Percentiles rank a stretch among this genome's conserved stretches.
Evolutionary conservation across 352 stramenopile genomes (phyloP).

Genomic region (Aphanomyces euteiches): DNA sequence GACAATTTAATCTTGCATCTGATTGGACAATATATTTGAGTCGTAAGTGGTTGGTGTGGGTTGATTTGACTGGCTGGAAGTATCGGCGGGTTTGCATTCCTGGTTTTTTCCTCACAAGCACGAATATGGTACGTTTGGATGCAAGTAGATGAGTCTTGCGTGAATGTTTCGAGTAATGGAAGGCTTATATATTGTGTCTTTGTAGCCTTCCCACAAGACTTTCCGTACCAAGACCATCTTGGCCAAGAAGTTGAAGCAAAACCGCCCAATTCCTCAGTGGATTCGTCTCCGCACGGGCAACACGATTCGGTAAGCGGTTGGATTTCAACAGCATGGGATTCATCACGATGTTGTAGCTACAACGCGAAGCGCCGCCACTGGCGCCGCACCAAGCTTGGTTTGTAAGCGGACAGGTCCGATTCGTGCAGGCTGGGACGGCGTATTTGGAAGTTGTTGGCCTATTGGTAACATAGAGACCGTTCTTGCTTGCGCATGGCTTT

Average conservation of each 20-base stretch:
- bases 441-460: too few species aligned
- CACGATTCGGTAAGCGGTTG: constrained; percentile 89
- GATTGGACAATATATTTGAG: constrained; percentile 26
- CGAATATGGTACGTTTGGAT: constrained; percentile 29
- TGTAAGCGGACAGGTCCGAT: constrained; percentile 85
- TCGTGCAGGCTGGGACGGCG: neutral
- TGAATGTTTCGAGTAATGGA: neutral
- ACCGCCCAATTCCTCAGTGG: constrained; percentile 99
- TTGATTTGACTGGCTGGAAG: constrained; percentile 26
- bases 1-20: constrained; percentile 16
- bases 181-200: constrained; percentile 7
- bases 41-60: constrained; percentile 30
- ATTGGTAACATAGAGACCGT: too few species aligned
- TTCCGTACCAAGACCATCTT: constrained; percentile 99
- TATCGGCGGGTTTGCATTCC: constrained; percentile 27
- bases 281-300: constrained; percentile 99
- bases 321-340: neutral
- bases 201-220: constrained; percentile 98
- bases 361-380: constrained; percentile 99
- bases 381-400: constrained; percentile 99
- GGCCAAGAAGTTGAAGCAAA: constrained; percentile 99
- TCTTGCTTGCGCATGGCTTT: constrained; percentile 26
- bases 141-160: neutral
- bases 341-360: constrained; percentile 77
- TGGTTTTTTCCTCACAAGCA: constrained; percentile 32